Conservation (phyloP, 1,139 yeast species). For the Lodderomyces metapsilosis region DNA sequence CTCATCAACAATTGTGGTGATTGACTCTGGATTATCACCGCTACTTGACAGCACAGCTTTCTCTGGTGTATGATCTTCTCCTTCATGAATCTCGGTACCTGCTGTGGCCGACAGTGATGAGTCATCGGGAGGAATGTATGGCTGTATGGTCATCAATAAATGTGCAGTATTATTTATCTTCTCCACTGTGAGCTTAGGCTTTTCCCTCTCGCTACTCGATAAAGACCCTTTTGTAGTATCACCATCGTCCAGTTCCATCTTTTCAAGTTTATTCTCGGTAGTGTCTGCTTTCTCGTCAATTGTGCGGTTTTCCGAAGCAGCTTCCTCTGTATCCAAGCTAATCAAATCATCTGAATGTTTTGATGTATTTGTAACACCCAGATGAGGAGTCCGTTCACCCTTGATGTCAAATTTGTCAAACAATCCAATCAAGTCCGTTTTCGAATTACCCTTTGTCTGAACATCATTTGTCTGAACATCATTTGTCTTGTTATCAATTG, state of each 20-base stretch:
- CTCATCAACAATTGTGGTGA: too few relatives aligned
- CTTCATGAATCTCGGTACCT: not conserved
- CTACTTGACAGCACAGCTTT: not conserved
- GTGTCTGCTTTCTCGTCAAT: conserved; percentile 4
- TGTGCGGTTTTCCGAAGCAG: conserved; percentile 7
- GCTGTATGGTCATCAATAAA: conserved; percentile 5
- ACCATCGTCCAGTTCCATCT: conserved; percentile 10
- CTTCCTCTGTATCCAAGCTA: not conserved
- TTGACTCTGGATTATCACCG: too few relatives aligned
- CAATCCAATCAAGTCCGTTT: conserved; percentile 35
- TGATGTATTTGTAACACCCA: not conserved
- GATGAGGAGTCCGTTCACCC: conserved; percentile 8
- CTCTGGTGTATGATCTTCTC: not conserved
- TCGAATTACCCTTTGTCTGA: conserved; percentile 9
- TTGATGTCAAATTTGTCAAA: conserved; percentile 40
- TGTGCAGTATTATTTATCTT: conserved; percentile 3
- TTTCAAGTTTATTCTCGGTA: conserved; percentile 9
- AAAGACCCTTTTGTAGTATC: not conserved
- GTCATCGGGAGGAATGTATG: conserved; percentile 3
- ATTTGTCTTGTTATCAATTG: conserved; percentile 12
- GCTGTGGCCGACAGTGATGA: not conserved
- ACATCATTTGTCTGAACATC: not conserved
- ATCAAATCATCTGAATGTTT: conserved; percentile 8
- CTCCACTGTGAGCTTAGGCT: conserved; percentile 1
- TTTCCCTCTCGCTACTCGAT: not conserved